Conservation (phyloP, 1,284 basidiomycete species). For the Puccinia brachypodii region DNA sequence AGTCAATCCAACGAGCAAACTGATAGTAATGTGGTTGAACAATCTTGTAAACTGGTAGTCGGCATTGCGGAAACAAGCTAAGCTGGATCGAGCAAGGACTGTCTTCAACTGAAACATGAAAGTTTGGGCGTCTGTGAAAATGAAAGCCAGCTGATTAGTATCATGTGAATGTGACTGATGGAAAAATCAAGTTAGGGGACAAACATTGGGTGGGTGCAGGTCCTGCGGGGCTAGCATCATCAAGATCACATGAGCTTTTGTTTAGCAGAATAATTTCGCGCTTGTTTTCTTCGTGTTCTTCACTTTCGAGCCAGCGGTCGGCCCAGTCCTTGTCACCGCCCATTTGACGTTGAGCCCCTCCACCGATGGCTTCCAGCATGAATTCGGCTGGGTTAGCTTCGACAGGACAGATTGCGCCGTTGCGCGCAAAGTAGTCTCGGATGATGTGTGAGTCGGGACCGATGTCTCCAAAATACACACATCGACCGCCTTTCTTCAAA, state of each 20-base stretch:
- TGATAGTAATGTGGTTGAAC: conserved; percentile 65
- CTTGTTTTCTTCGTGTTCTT: conserved; percentile 57
- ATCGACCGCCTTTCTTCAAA: conserved; percentile 60
- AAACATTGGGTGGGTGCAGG: conserved; percentile 49
- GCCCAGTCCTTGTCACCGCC: conserved; percentile 71
- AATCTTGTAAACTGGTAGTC: conserved; percentile 78
- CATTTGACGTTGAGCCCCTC: conserved; percentile 67
- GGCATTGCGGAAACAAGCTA: conserved; percentile 76
- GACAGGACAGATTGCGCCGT: conserved; percentile 61
- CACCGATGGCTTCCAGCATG: conserved; percentile 68
- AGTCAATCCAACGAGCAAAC: conserved; percentile 75
- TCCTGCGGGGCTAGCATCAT: conserved; percentile 48
- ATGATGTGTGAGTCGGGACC: conserved; percentile 62
- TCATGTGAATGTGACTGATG: conserved; percentile 22
- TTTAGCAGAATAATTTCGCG: conserved; percentile 56
- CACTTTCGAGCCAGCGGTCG: conserved; percentile 65
- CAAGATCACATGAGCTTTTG: conserved; percentile 47
- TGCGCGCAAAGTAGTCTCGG: conserved; percentile 62
- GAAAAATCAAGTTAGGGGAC: conserved; percentile 12
- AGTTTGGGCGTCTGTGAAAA: conserved; percentile 63
- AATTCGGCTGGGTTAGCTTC: conserved; percentile 60
- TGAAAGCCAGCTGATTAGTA: background rate
- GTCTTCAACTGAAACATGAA: conserved; percentile 75
- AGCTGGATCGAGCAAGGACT: conserved; percentile 72
- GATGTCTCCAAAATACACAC: conserved; percentile 65